These are phyloP conservation scores for Parachaetomium inaequale DNA, from an alignment of 495 filamentous ascomycete species.

Conservation along the genomic window DNA sequence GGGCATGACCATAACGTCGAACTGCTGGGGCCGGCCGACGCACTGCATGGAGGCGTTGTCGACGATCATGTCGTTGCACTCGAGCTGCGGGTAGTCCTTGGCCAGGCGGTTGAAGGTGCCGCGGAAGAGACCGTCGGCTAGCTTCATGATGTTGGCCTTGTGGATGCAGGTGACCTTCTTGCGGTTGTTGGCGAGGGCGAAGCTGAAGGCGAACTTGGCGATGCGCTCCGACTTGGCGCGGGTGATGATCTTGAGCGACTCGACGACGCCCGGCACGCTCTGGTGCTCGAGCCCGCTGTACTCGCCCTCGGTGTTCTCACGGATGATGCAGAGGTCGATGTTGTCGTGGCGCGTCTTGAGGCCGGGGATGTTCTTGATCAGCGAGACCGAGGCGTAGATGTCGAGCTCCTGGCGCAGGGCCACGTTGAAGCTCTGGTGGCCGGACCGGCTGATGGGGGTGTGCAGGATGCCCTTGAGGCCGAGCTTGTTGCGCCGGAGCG, in stretches of 20 bases:
- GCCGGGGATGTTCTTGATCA: constrained; percentile 99
- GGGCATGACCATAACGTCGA: constrained; percentile 99
- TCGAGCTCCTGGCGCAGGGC: constrained; percentile 97
- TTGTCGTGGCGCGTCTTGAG: constrained; percentile 95
- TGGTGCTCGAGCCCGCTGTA: constrained; percentile 99
- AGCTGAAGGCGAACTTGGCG: constrained; percentile 96
- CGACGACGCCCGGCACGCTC: constrained; percentile 92
- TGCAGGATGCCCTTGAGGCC: constrained; percentile 96
- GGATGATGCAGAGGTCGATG: constrained; percentile 97
- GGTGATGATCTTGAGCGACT: constrained; percentile 99
- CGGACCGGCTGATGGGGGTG: constrained; percentile 93
- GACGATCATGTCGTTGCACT: constrained; percentile 98
- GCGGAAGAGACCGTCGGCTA: constrained; percentile 97
- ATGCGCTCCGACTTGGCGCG: constrained; percentile 98
- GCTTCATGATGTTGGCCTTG: constrained; percentile 99
- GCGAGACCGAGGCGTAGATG: constrained; percentile 96
- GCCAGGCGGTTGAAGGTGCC: constrained; percentile 91
- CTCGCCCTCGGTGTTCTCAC: constrained; percentile 99
- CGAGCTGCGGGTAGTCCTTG: constrained; percentile 87
- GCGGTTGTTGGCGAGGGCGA: constrained; percentile 95
- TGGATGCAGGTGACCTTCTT: constrained; percentile 99
- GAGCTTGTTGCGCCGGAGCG: constrained; percentile 95
- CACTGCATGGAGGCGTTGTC: constrained; percentile 99
- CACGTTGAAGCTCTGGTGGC: constrained; percentile 99
- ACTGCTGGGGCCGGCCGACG: constrained; percentile 92